These are phyloP conservation scores for Rhododendron ferrugineum DNA, from an alignment of 148 eudicot genomes.

Conservation along the genomic window DNA sequence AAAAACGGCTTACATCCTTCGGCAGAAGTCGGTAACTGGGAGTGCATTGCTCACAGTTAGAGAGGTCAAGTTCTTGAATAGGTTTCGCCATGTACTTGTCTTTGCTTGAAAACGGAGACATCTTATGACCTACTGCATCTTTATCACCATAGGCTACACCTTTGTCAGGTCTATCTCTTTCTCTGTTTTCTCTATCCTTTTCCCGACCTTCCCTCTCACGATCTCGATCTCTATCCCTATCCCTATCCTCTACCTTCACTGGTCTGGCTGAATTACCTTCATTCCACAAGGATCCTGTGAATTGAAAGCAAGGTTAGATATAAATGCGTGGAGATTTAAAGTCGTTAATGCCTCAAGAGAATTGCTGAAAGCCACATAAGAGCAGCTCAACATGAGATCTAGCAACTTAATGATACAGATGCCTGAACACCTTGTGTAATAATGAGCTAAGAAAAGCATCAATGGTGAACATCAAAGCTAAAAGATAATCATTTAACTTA, in stretches of 20 bases:
- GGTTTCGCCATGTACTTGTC: conserved; percentile 51
- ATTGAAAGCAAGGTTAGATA: not conserved
- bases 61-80: conserved; percentile 68
- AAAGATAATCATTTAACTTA: conserved; percentile 15
- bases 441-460: conserved; percentile 2
- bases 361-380: not conserved
- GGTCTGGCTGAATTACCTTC: conserved; percentile 25
- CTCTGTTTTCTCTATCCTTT: conserved; percentile 25
- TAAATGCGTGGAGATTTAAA: not conserved
- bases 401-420: not conserved
- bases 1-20: conserved; percentile 52
- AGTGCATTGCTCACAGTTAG: conserved; percentile 68
- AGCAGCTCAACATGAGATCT: not conserved
- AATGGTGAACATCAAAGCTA: not conserved
- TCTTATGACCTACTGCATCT: conserved; percentile 51
- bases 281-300: conserved; percentile 29
- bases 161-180: conserved; percentile 56
- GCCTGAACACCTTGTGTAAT: not conserved
- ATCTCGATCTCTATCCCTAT: conserved; percentile 29
- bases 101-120: conserved; percentile 34
- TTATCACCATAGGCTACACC: conserved; percentile 33
- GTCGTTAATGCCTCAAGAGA: not conserved
- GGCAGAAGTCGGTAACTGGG: conserved; percentile 96
- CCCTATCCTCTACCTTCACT: conserved; percentile 37
- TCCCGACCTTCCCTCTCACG: not conserved